These are phyloP conservation scores for Paraglomus brasilianum DNA, from an alignment of 192 early-diverging fungal species.

Conservation along the genomic window DNA sequence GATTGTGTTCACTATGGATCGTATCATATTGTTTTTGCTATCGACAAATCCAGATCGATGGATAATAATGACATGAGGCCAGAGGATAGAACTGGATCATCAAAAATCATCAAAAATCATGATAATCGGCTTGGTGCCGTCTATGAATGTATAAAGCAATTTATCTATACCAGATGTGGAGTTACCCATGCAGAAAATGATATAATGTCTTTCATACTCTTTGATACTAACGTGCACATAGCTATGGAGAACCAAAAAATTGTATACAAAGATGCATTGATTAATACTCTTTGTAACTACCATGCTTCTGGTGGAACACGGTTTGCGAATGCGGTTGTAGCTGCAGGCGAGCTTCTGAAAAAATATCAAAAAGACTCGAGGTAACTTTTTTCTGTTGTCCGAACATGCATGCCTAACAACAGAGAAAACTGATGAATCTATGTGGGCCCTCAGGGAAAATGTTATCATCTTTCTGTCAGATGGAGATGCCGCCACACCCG, in stretches of 20 bases:
- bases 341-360: constrained; percentile 9
- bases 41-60: constrained; percentile 25
- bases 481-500: not conserved
- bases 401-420: too few relatives aligned
- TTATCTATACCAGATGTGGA: constrained; percentile 13
- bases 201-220: constrained; percentile 27
- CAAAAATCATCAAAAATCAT: not conserved
- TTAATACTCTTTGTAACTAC: constrained; percentile 17
- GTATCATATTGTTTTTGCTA: constrained; percentile 32
- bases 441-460: constrained; percentile 1
- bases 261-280: not conserved
- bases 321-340: constrained; percentile 10
- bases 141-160: constrained; percentile 24
- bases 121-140: constrained; percentile 31
- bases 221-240: not conserved
- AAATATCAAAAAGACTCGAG: too few relatives aligned
- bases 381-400: too few relatives aligned
- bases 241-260: constrained; percentile 24
- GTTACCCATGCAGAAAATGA: constrained; percentile 8
- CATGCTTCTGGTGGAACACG: constrained; percentile 19
- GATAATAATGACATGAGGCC: constrained; percentile 3
- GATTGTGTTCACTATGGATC: not conserved
- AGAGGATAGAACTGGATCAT: not conserved
- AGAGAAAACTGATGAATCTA: not conserved
- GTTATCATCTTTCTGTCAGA: constrained; percentile 33